Percentiles rank a stretch among this genome's conserved stretches.
These are phyloP conservation scores for Alternaria sp. DNA, from an alignment of 2,329 filamentous ascomycete species.

Conservation along the genomic window DNA sequence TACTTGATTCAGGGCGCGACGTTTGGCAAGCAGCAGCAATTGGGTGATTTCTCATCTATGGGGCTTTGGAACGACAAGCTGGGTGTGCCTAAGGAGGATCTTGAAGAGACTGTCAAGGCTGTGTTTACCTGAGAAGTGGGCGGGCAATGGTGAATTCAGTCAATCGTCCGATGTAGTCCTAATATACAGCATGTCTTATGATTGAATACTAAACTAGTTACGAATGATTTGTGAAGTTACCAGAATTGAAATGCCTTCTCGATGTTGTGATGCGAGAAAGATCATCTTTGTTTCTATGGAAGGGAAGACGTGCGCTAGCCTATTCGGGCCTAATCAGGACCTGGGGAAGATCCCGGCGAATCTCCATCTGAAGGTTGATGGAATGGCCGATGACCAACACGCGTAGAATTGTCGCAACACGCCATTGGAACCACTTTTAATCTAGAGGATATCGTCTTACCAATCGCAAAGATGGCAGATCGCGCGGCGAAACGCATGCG, in stretches of 20 bases:
- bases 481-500: conserved; percentile 48
- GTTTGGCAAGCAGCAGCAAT: conserved; percentile 21
- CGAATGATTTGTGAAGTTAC: accelerated
- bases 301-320: neutral
- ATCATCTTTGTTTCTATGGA: neutral
- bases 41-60: conserved; percentile 31
- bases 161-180: neutral
- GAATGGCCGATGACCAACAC: conserved; percentile 5
- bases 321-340: neutral
- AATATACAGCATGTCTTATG: neutral
- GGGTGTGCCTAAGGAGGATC: conserved; percentile 49
- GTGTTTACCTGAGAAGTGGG: neutral
- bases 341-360: conserved; percentile 18
- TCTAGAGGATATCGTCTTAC: neutral
- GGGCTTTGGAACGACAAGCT: conserved; percentile 51
- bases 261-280: neutral
- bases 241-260: accelerated
- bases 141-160: neutral
- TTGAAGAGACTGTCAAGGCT: conserved; percentile 44
- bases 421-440: conserved; percentile 5
- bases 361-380: conserved; percentile 13
- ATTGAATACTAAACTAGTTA: no score
- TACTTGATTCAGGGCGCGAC: conserved; percentile 27
- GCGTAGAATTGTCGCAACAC: conserved; percentile 14
- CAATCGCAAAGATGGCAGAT: conserved; percentile 32